Evolutionary conservation across 2,329 filamentous ascomycete genomes (phyloP).

Genomic region (Aspergillus japonicus): DNA sequence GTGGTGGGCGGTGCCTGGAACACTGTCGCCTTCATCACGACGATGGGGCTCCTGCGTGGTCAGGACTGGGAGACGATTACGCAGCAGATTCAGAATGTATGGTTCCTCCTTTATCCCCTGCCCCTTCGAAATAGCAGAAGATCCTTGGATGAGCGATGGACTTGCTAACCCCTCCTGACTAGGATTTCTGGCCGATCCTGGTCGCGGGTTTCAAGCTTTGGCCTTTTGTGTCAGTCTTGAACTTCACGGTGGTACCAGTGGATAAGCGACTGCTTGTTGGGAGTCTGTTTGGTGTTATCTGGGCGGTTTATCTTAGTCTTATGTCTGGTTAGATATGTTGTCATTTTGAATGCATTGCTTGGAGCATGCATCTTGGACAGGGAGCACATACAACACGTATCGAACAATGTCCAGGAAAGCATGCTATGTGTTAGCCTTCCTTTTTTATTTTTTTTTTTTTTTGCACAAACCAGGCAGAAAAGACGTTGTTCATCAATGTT

Average conservation of each 20-base stretch:
- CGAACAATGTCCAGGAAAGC: too few relatives aligned
- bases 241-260: constrained; percentile 39
- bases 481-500: too few relatives aligned
- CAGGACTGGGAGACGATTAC: constrained; percentile 33
- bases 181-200: constrained; percentile 41
- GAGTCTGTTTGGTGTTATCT: constrained; percentile 38
- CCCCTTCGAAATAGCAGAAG: neutral
- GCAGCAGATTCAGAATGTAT: constrained; percentile 35
- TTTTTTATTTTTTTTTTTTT: too few relatives aligned
- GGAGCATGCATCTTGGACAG: neutral
- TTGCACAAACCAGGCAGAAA: too few relatives aligned
- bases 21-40: constrained; percentile 56
- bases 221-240: constrained; percentile 41
- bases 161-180: constrained; percentile 4
- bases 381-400: too few relatives aligned
- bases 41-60: constrained; percentile 51
- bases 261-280: constrained; percentile 36
- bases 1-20: constrained; percentile 57
- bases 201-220: constrained; percentile 41
- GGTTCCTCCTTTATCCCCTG: neutral
- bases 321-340: constrained; percentile 20
- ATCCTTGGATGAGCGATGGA: neutral
- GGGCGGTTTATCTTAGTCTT: constrained; percentile 42
- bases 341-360: neutral
- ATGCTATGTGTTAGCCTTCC: too few relatives aligned